Conservation (phyloP, 1,284 basidiomycete genomes). For the Rhodotorula mucilaginosa region DNA sequence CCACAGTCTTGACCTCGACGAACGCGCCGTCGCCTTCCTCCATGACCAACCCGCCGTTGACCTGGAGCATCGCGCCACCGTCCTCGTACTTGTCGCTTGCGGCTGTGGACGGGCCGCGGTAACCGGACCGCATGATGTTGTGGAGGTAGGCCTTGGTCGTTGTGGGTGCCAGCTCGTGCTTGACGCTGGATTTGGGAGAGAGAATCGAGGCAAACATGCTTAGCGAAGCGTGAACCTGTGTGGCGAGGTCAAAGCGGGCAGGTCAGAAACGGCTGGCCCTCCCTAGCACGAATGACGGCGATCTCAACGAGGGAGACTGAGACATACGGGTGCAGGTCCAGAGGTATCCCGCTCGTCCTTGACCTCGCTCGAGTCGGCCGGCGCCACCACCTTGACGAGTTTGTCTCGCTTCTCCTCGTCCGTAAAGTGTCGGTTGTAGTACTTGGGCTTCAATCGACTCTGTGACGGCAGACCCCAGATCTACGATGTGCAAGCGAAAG, state of each 20-base stretch:
- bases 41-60: slow-evolving; percentile 32
- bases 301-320: background rate
- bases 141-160: slow-evolving; percentile 56
- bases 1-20: slow-evolving; percentile 53
- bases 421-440: slow-evolving; percentile 77
- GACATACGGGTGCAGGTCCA: slow-evolving; percentile 63
- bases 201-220: slow-evolving; percentile 60
- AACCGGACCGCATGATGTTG: slow-evolving; percentile 68
- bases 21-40: slow-evolving; percentile 73
- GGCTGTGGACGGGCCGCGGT: slow-evolving; percentile 59
- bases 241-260: too few relatives aligned
- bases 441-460: slow-evolving; percentile 62
- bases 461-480: slow-evolving; percentile 75
- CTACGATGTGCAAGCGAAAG: slow-evolving; percentile 55
- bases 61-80: slow-evolving; percentile 46
- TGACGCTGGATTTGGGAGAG: slow-evolving; percentile 2
- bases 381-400: slow-evolving; percentile 39
- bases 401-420: slow-evolving; percentile 68
- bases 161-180: slow-evolving; percentile 47
- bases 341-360: slow-evolving; percentile 52
- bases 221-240: slow-evolving; percentile 50
- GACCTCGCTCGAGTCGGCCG: slow-evolving; percentile 20
- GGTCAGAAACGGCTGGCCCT: too few relatives aligned
- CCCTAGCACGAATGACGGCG: background rate
- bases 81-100: slow-evolving; percentile 52